Conservation (phyloP, 148 eudicot species). For the Cornus kousa region DNA sequence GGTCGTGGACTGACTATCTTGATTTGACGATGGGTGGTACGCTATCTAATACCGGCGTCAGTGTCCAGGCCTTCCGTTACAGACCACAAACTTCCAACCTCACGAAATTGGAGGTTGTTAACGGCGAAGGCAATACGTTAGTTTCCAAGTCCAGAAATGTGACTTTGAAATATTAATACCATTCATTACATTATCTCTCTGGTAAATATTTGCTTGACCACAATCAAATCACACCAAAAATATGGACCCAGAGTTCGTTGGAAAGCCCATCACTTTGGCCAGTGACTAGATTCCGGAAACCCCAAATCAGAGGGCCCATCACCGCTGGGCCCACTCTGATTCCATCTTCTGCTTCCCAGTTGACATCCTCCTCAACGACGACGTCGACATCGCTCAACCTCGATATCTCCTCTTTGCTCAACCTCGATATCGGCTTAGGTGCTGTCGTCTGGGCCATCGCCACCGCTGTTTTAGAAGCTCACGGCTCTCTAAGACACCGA, state of each 20-base stretch:
- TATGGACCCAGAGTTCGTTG: conserved; percentile 38
- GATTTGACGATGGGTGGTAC: too few relatives aligned
- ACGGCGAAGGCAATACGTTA: conserved; percentile 68
- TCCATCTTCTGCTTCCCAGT: conserved; percentile 68
- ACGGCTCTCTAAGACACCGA: too few relatives aligned
- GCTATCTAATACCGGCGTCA: conserved; percentile 78
- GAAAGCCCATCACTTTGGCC: conserved; percentile 26
- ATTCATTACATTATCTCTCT: too few relatives aligned
- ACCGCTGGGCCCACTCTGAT: conserved; percentile 84
- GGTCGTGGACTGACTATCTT: conserved; percentile 90
- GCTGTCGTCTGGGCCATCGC: too few relatives aligned
- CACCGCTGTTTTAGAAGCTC: too few relatives aligned
- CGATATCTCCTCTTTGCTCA: conserved; percentile 27
- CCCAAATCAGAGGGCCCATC: conserved; percentile 46
- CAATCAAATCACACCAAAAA: not conserved
- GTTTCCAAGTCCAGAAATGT: too few relatives aligned
- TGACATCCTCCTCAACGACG: conserved; percentile 53
- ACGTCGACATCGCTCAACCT: conserved; percentile 45
- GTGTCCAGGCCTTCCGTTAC: conserved; percentile 73
- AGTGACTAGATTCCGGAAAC: conserved; percentile 40
- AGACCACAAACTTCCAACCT: conserved; percentile 83
- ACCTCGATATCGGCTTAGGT: too few relatives aligned
- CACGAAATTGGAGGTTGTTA: conserved; percentile 76
- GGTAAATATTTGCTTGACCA: not conserved
- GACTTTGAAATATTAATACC: too few relatives aligned